Conservation (phyloP, 2,329 filamentous ascomycete species). For the Xylaria sp. region DNA sequence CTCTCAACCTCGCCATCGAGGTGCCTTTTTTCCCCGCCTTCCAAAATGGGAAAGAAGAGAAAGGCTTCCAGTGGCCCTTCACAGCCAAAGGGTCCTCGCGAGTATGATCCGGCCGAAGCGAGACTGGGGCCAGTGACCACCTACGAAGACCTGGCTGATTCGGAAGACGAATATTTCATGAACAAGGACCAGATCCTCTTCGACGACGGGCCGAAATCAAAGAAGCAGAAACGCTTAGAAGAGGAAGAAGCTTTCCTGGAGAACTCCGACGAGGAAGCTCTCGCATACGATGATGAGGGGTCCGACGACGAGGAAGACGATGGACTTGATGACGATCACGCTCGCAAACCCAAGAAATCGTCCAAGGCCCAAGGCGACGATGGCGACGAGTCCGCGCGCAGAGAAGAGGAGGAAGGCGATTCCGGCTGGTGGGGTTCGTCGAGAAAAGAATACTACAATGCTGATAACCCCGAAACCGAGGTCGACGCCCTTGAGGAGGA, state of each 20-base stretch:
- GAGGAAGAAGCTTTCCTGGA: conserved; percentile 67
- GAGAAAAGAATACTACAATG: conserved; percentile 90
- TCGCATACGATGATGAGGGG: conserved; percentile 51
- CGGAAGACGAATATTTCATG: conserved; percentile 90
- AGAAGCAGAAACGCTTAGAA: conserved; percentile 70
- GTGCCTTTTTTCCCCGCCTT: background rate
- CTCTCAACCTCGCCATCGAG: background rate
- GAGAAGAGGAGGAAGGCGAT: conserved; percentile 55
- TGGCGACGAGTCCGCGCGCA: conserved; percentile 44
- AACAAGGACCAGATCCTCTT: conserved; percentile 85
- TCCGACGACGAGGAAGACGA: conserved; percentile 42
- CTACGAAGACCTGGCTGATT: conserved; percentile 87
- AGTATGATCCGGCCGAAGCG: conserved; percentile 59
- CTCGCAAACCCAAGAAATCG: conserved; percentile 28
- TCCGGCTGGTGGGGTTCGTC: conserved; percentile 84
- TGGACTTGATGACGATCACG: conserved; percentile 55
- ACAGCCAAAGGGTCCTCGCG: conserved; percentile 54
- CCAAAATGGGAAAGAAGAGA: conserved; percentile 66
- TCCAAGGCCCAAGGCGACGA: conserved; percentile 28
- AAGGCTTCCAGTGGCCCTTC: conserved; percentile 62
- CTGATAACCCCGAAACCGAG: conserved; percentile 61
- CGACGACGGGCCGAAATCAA: conserved; percentile 77
- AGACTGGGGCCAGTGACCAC: conserved; percentile 63
- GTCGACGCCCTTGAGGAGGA: conserved; percentile 82
- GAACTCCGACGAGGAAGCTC: conserved; percentile 64